Evolutionary conservation across 176 grass and related monocot genomes (phyloP).

Genomic region (Phragmites australis): DNA sequence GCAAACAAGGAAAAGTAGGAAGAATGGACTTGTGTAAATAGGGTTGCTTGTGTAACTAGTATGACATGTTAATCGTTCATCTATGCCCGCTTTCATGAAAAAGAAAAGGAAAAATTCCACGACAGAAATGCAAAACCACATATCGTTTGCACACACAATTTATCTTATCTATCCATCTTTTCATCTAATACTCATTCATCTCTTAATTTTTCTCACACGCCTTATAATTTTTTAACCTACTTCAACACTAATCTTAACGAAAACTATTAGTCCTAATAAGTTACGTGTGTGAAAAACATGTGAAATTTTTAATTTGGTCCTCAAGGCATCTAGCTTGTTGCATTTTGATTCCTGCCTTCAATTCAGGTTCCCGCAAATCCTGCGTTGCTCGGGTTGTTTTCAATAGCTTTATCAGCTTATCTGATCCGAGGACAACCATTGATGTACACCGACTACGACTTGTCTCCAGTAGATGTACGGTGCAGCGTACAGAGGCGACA

Average conservation of each 20-base stretch:
- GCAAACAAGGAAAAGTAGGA: background rate
- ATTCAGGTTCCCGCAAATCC: background rate
- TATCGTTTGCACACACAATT: too few species aligned
- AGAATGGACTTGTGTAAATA: background rate
- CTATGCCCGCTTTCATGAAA: background rate
- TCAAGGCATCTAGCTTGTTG: background rate
- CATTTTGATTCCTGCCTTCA: constrained; percentile 4
- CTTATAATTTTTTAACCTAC: too few species aligned
- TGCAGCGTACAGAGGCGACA: background rate
- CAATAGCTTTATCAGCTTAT: background rate
- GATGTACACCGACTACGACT: background rate
- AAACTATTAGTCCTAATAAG: too few species aligned
- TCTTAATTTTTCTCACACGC: too few species aligned
- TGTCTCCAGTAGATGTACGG: background rate
- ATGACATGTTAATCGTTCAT: too few species aligned
- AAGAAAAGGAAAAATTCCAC: background rate
- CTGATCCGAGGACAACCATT: background rate
- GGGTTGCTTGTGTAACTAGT: too few species aligned
- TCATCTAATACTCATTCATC: too few species aligned
- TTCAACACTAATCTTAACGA: too few species aligned
- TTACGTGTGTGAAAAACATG: too few species aligned
- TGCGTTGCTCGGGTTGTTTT: background rate
- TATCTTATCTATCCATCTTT: too few species aligned
- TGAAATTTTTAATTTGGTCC: too few species aligned
- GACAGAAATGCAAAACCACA: too few species aligned